A percentile compares a stretch with the other conserved stretches of the same genome.
Conservation (phyloP, 192 early-diverging fungal genomes). For the Piromyces finnis region DNA sequence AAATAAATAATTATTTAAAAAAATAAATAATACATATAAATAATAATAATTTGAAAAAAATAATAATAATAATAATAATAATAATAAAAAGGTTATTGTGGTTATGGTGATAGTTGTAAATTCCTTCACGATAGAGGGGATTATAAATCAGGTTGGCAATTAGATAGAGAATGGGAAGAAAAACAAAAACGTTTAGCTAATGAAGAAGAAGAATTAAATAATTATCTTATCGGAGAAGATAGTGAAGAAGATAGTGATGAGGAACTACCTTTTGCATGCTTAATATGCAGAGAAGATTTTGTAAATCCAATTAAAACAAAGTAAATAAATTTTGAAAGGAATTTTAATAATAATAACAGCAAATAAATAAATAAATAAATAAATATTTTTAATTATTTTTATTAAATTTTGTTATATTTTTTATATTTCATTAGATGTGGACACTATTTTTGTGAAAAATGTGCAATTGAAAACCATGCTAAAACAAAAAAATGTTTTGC, state of each 20-base stretch:
- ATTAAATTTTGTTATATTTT: constrained; percentile 1
- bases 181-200: constrained; percentile 33
- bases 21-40: too few relatives aligned
- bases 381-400: background rate
- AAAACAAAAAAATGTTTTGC: constrained; percentile 82
- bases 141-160: constrained; percentile 91
- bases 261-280: constrained; percentile 84
- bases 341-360: too few relatives aligned
- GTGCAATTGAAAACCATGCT: constrained; percentile 65
- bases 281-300: constrained; percentile 82
- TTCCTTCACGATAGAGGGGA: constrained; percentile 96
- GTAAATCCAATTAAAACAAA: constrained; percentile 79
- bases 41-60: too few relatives aligned
- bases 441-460: constrained; percentile 94
- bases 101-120: constrained; percentile 93
- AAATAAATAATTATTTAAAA: too few relatives aligned
- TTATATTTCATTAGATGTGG: constrained; percentile 37
- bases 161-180: constrained; percentile 97
- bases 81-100: constrained; percentile 72
- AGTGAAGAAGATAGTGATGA: constrained; percentile 44
- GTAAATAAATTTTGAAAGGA: constrained; percentile 7
- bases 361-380: too few relatives aligned
- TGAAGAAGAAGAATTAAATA: constrained; percentile 5
- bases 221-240: constrained; percentile 8
- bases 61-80: background rate